Base-by-base conservation (phyloP, 2,329 filamentous ascomycete genomes). In the Sporothrix euskadiensis region DNA sequence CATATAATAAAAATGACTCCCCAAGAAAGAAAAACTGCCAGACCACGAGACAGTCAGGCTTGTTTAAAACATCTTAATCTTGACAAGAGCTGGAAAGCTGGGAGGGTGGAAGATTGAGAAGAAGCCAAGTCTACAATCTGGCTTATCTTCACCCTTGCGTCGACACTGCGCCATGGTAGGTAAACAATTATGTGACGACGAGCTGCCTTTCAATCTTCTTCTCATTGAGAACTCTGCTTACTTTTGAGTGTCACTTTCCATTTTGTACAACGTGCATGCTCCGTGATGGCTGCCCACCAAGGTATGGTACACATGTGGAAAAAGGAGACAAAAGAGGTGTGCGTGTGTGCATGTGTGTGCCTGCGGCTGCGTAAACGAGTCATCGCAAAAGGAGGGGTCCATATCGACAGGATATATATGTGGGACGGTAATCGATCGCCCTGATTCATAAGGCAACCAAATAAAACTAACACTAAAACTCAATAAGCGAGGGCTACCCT, bases 381-480 rank as follows among this genome's bases (percentile, higher is more conserved):
- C n/a, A 41, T 63, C 2, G 22, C 35, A 63, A 22, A n/a, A 44
- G 32, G 59, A 41, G 59, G 57, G 32, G 32, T 41, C 22, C 35
- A 32, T 16, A 57, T 32, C 10, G 41, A 14, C 3, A 44, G 12
- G 12, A 44, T 44, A 44, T 44, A 35, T 57, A 32, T 41, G 32
- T 22, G 19, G n/a, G 22, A 54, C 52, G 41, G 41, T 44, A 44
- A 44, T 32, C 56, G 56, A 19, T 35, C 56, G 56, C 19, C 59
- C 59, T 65, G 59, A 65, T 35, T 65, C 59, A 65, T 65, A 65
- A 65, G 59, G 59, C 19, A 65, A n/a, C 35, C 44, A 59, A 32
- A 30, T 19, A 57, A 16, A 16, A 59, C 30, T 32, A 16, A 59
- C 2, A 35, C n/a, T n/a, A n/a, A n/a, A n/a, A n/a, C n/a, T n/a